Percentiles rank a stretch among this genome's conserved stretches.
These are phyloP conservation scores for Acanthamoeba sp. DNA, from an alignment of 208 protist genomes.

Conservation along the genomic window DNA sequence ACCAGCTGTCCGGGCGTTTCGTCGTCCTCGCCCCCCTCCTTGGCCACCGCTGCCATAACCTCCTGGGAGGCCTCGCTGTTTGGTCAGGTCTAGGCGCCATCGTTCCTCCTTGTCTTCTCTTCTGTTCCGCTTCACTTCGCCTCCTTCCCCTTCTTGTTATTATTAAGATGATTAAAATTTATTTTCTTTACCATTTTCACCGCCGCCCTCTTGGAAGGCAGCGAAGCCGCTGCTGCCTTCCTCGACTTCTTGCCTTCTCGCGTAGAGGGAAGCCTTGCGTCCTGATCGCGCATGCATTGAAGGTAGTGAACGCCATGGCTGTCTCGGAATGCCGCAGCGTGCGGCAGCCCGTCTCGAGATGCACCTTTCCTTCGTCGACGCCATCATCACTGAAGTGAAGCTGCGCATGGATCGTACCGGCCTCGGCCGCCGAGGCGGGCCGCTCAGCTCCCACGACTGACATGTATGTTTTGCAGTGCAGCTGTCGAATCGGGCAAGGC, in stretches of 20 bases:
- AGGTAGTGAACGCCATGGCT: too few species aligned
- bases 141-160: not conserved
- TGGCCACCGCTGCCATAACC: too few species aligned
- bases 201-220: too few species aligned
- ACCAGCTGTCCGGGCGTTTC: slow-evolving; percentile 21
- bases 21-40: not conserved
- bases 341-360: not conserved
- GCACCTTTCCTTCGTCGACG: slow-evolving; percentile 7
- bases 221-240: too few species aligned
- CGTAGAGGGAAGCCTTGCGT: too few species aligned
- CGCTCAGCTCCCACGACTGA: not conserved
- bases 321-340: not conserved
- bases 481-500: too few species aligned
- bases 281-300: too few species aligned
- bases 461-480: not conserved
- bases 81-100: not conserved
- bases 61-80: not conserved
- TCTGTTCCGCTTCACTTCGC: not conserved
- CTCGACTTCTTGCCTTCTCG: too few species aligned
- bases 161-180: not conserved
- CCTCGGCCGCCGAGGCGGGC: too few species aligned
- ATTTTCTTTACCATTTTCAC: too few species aligned
- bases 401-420: not conserved
- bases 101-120: not conserved
- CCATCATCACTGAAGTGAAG: slow-evolving; percentile 27